Conservation (phyloP, 2,329 filamentous ascomycete species). For the Exophiala lecanii-corni region DNA sequence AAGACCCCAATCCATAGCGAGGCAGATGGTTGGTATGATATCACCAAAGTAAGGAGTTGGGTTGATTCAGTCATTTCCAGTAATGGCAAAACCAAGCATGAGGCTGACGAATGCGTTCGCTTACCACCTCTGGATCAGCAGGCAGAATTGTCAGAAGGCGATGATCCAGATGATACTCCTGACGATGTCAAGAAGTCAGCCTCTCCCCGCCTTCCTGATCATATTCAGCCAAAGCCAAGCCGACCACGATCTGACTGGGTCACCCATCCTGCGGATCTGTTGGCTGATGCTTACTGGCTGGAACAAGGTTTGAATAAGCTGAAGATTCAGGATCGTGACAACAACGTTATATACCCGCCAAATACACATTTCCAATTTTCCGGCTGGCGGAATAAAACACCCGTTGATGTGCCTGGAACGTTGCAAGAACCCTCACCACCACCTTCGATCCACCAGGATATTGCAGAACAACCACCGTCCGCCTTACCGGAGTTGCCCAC, state of each 20-base stretch:
- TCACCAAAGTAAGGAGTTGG: constrained; percentile 69
- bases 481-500: constrained; percentile 21
- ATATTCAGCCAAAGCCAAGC: constrained; percentile 50
- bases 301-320: constrained; percentile 76
- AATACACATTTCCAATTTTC: constrained; percentile 27
- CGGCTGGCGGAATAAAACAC: constrained; percentile 26
- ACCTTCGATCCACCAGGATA: constrained; percentile 1
- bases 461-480: constrained; percentile 22
- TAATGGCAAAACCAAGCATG: constrained; percentile 39
- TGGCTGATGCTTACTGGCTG: constrained; percentile 88
- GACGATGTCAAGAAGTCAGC: constrained; percentile 33
- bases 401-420: constrained; percentile 15
- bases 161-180: constrained; percentile 24
- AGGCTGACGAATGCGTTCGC: constrained; percentile 41
- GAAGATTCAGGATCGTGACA: constrained; percentile 74
- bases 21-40: constrained; percentile 70
- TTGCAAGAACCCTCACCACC: constrained; percentile 19
- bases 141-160: constrained; percentile 21
- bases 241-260: constrained; percentile 81
- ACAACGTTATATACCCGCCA: constrained; percentile 60
- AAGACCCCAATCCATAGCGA: constrained; percentile 69
- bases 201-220: constrained; percentile 27
- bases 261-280: constrained; percentile 74
- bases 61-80: constrained; percentile 62
- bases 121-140: constrained; percentile 38